phyloP scores from a whole-genome alignment of 2,329 filamentous ascomycete genomes.

The Tolypocladium capitatum region DNA sequence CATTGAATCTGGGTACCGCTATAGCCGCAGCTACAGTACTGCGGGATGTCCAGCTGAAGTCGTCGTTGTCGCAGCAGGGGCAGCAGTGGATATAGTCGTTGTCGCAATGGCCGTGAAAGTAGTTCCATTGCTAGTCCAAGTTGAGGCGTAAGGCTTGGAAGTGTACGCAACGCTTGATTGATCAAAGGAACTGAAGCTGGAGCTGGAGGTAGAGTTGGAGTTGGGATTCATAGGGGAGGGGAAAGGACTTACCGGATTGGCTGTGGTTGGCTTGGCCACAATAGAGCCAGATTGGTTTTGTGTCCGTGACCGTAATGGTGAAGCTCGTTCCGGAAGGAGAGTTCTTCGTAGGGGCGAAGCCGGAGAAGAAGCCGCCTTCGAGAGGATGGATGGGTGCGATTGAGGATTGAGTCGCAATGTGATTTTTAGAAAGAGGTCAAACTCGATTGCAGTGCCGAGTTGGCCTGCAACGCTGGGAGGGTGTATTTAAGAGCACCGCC shows the following conservation, averaged over 20 bases:
- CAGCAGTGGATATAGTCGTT: not conserved
- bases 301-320: conserved; percentile 16
- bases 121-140: not conserved
- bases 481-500: not conserved
- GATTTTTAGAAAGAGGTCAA: not conserved
- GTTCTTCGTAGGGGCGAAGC: conserved; percentile 24
- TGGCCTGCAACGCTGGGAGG: not conserved
- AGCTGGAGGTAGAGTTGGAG: not conserved
- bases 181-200: not conserved
- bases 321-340: conserved; percentile 9
- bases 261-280: conserved; percentile 44
- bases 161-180: not conserved
- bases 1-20: too few relatives aligned
- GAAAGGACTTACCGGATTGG: conserved; percentile 34
- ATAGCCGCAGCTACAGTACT: too few relatives aligned
- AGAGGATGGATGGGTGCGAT: not conserved
- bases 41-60: not conserved
- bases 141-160: not conserved
- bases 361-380: not conserved
- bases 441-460: not conserved
- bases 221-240: too few relatives aligned
- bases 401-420: not conserved
- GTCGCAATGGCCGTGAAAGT: not conserved
- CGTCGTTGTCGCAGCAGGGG: not conserved
- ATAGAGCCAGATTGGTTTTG: conserved; percentile 48